Base-by-base conservation (phyloP, 2,329 filamentous ascomycete genomes). In the Fusarium austroafricanum region DNA sequence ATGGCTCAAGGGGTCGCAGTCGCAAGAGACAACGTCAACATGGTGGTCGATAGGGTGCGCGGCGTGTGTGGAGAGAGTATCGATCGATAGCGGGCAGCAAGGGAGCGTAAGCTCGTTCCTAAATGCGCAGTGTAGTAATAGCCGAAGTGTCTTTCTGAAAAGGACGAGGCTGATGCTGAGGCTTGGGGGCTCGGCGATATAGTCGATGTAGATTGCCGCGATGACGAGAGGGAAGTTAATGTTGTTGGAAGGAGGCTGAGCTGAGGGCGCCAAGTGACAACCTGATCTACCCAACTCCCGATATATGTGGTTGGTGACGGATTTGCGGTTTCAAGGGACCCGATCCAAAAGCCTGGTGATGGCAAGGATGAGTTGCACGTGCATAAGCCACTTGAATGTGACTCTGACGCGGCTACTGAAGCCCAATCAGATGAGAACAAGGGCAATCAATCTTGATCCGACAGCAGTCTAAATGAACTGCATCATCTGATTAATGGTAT, bases 1-100 rank as follows among this genome's bases (percentile, higher is more conserved):
- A 74, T 74, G 72, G 72, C 72, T 74, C 69, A 68, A 71, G 35
- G 56, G 54, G 67, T 61, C 51, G 63, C 28, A 70, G 55, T 54
- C 67, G 59, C 47, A 70, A 58, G 54, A 71, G 57, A 68, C 56
- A 61, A 43, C 55, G 60, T 53, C 52, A 67, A 68, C 72, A 74
- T 72, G 62, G 65, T 74, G 55, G 51, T 59, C 46, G 49, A 46
- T 60, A 60, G 56, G 44, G 39, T 56, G 46, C 39, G 49, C 40
- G 45, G 38, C 42, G 58, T 56, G 45, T 29, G 42, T 38, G 52
- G 39, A 49, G 65, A 55, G 49, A 47, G 39, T 33, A 46, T 52
- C 57, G 31, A 33, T 64, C 49, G 61, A 63, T 64, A 69, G 68
- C 40, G 60, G 44, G 58, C 52, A 54, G 61, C 49, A 60, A 61